Base-by-base conservation (phyloP, 768 basidiomycete genomes). In the Amanita fuliginea region DNA sequence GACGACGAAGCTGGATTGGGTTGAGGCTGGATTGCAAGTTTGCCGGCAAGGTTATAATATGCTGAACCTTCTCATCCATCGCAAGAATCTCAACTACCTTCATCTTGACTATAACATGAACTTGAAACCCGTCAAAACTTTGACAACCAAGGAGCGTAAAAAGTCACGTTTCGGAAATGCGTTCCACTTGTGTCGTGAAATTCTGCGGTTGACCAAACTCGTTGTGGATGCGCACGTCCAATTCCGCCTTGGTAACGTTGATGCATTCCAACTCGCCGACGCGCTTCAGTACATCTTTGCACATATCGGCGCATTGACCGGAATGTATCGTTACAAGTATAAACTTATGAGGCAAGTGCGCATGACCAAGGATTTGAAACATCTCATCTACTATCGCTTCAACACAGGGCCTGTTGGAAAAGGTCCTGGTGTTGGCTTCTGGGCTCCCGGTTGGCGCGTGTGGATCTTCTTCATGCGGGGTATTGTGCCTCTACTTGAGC, bases 321-420 rank as follows among this genome's bases (percentile, higher is more conserved):
- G 96, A 58, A 99, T 99, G 96, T 99, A 99, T 69, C 83, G 95
- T 24, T 98, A 97, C 75, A 97, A 98, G 74, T 99, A 99, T 75
- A 98, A 98, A 90, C 75, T 99, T 53, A 99, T 99, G 96, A 78
- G 91, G 61, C 96, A 99, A 81, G 93, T 99, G 34, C 86, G 96
- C 55, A 95, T 95, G 93, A 96, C 92, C 58, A 99, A 98, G 77
- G 96, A 98, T 64, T 66, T 98, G 64, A 99, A 99, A 75, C 94
- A 97, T 62, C 70, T 97, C 58, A 94, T 96, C 67, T 95, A 95
- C 72, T 95, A 95, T 61, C 89, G 93, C 53, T 99, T 99, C 80
- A 99, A 99, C 72, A 98, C 96, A 36, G 96, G 96, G 54, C 96
- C 96, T 53, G 96, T 99, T 43, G 96, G 96, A 19, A 99, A 99